Conservation (phyloP, 2,329 filamentous ascomycete species). For the Zarea fungicola region DNA sequence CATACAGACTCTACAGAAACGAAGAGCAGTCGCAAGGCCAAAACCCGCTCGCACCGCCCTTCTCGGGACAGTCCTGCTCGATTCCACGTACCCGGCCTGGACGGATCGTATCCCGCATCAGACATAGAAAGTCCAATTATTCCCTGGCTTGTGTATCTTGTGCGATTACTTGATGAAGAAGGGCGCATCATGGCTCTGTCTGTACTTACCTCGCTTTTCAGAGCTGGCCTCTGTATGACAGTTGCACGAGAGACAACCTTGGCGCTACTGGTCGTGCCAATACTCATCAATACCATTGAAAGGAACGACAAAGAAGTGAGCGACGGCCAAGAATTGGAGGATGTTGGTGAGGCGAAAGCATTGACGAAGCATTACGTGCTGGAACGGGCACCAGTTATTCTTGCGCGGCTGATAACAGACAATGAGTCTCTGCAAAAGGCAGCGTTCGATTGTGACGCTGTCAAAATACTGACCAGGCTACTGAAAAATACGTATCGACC, state of each 20-base stretch:
- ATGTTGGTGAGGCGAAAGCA: constrained; percentile 33
- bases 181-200: constrained; percentile 64
- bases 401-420: constrained; percentile 75
- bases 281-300: constrained; percentile 59
- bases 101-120: constrained; percentile 38
- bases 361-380: constrained; percentile 40
- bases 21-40: constrained; percentile 25
- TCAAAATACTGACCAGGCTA: constrained; percentile 42
- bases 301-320: constrained; percentile 41
- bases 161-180: constrained; percentile 51
- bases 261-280: constrained; percentile 62
- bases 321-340: constrained; percentile 41
- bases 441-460: constrained; percentile 60
- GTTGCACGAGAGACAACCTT: constrained; percentile 56
- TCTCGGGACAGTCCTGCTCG: constrained; percentile 28
- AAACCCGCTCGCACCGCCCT: constrained; percentile 24
- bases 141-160: constrained; percentile 65
- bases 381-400: constrained; percentile 67
- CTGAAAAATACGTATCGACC: constrained; percentile 48
- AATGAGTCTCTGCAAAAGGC: constrained; percentile 75
- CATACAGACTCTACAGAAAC: constrained; percentile 23
- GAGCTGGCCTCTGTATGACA: constrained; percentile 60
- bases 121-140: constrained; percentile 66
- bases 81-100: constrained; percentile 21
- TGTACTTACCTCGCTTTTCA: constrained; percentile 64